phyloP scores from a whole-genome alignment of 1,284 basidiomycete genomes.

The Fistulinella cinereoalba region DNA sequence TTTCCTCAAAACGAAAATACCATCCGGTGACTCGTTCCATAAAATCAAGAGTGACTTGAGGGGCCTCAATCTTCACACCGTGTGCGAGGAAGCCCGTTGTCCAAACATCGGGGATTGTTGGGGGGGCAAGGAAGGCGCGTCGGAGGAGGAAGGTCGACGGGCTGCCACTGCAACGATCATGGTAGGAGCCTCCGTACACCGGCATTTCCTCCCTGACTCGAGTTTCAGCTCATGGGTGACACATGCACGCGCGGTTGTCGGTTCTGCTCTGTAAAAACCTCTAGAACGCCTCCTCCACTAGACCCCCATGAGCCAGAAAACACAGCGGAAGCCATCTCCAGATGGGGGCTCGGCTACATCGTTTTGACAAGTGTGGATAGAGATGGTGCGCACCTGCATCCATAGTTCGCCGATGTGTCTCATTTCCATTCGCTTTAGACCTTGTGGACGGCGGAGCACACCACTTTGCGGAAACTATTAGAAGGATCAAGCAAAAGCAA shows the following conservation, averaged over 20 bases:
- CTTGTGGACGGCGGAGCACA: constrained; percentile 88
- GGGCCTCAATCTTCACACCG: constrained; percentile 89
- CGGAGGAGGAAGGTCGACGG: constrained; percentile 71
- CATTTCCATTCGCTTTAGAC: constrained; percentile 48
- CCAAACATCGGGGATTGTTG: constrained; percentile 99
- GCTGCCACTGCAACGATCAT: constrained; percentile 99
- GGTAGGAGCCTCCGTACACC: constrained; percentile 48
- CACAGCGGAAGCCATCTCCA: constrained; percentile 96
- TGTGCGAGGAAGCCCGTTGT: constrained; percentile 98
- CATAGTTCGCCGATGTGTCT: no score
- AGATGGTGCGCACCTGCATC: no score
- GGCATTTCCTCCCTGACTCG: constrained; percentile 7
- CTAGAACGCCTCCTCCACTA: constrained; percentile 81
- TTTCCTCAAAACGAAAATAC: constrained; percentile 92
- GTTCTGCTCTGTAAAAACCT: constrained; percentile 98
- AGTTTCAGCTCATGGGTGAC: constrained; percentile 88
- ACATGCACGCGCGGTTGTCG: constrained; percentile 97
- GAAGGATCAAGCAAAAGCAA: constrained; percentile 93
- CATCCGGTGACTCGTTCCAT: constrained; percentile 84
- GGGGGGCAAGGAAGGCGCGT: constrained; percentile 83
- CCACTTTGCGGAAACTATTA: constrained; percentile 94
- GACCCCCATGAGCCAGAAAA: constrained; percentile 98
- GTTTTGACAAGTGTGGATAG: constrained; percentile 96
- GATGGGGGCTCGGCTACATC: constrained; percentile 98
- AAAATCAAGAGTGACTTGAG: constrained; percentile 95